These are phyloP conservation scores for Apiosordaria backusii DNA, from an alignment of 495 filamentous ascomycete species.

Conservation along the genomic window DNA sequence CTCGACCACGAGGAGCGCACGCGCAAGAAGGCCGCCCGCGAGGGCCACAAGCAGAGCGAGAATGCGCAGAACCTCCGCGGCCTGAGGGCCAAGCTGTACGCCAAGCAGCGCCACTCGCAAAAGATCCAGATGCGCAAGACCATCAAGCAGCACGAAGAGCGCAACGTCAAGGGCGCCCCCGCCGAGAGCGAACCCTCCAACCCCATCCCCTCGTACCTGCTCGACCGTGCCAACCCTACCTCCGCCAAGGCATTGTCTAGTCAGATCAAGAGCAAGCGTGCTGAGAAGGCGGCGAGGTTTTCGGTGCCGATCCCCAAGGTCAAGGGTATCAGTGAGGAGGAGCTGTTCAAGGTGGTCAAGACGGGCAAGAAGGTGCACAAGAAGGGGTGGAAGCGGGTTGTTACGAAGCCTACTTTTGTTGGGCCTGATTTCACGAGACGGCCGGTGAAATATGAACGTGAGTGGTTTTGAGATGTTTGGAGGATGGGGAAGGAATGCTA, in stretches of 20 bases:
- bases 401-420: conserved; percentile 68
- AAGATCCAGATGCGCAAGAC: conserved; percentile 99
- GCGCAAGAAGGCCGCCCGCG: conserved; percentile 83
- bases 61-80: conserved; percentile 90
- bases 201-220: conserved; percentile 80
- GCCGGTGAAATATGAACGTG: conserved; percentile 82
- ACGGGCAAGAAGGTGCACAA: conserved; percentile 68
- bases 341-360: conserved; percentile 98
- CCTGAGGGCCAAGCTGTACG: conserved; percentile 88
- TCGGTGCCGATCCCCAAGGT: conserved; percentile 92
- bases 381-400: conserved; percentile 88
- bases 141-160: conserved; percentile 90
- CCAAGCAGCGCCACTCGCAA: conserved; percentile 88
- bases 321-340: conserved; percentile 88
- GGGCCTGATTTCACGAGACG: conserved; percentile 87
- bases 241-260: conserved; percentile 78
- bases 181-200: conserved; percentile 66
- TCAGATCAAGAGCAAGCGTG: conserved; percentile 49
- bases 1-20: conserved; percentile 84
- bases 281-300: conserved; percentile 95
- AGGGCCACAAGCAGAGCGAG: conserved; percentile 77
- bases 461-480: conserved; percentile 30
- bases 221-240: conserved; percentile 80
- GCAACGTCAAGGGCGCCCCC: conserved; percentile 89
- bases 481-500: conserved; percentile 80